These are phyloP conservation scores for Penicillium soppii DNA, from an alignment of 495 filamentous ascomycete species.

Conservation along the genomic window DNA sequence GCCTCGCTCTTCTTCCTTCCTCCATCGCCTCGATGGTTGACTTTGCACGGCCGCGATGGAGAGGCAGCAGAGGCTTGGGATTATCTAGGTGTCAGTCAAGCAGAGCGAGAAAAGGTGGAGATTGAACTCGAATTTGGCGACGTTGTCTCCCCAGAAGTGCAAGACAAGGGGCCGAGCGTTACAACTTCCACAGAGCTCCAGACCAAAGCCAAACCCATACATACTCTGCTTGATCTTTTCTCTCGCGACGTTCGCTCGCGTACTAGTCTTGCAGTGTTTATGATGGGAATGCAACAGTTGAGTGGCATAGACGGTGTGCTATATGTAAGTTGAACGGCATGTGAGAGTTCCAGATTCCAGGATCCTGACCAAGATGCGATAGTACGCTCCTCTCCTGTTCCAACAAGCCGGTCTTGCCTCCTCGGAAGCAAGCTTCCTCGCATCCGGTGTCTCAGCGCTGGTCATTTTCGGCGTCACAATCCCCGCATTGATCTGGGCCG, in stretches of 20 bases:
- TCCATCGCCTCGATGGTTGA: slow-evolving; percentile 49
- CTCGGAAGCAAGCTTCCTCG: slow-evolving; percentile 49
- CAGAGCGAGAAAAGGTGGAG: slow-evolving; percentile 51
- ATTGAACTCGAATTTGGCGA: background rate
- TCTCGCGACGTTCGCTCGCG: slow-evolving; percentile 36
- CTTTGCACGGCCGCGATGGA: slow-evolving; percentile 32
- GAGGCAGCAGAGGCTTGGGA: slow-evolving; percentile 40
- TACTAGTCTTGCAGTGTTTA: slow-evolving; percentile 40
- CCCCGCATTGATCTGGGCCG: slow-evolving; percentile 52
- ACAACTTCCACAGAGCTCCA: background rate
- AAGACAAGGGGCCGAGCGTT: background rate
- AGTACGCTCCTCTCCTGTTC: slow-evolving; percentile 55
- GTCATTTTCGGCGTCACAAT: slow-evolving; percentile 49
- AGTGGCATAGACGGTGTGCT: slow-evolving; percentile 27
- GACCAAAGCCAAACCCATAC: background rate
- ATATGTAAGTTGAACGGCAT: slow-evolving; percentile 37
- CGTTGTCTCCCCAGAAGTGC: background rate
- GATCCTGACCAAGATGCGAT: background rate
- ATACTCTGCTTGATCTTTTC: slow-evolving; percentile 36
- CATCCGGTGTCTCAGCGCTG: slow-evolving; percentile 52
- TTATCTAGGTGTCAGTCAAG: slow-evolving; percentile 45
- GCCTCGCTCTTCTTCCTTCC: slow-evolving; percentile 39
- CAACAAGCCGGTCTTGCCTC: slow-evolving; percentile 50
- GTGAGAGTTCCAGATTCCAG: background rate
- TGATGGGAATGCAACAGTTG: slow-evolving; percentile 48